phyloP scores from a whole-genome alignment of 768 basidiomycete genomes.

The Pholiota conissans region DNA sequence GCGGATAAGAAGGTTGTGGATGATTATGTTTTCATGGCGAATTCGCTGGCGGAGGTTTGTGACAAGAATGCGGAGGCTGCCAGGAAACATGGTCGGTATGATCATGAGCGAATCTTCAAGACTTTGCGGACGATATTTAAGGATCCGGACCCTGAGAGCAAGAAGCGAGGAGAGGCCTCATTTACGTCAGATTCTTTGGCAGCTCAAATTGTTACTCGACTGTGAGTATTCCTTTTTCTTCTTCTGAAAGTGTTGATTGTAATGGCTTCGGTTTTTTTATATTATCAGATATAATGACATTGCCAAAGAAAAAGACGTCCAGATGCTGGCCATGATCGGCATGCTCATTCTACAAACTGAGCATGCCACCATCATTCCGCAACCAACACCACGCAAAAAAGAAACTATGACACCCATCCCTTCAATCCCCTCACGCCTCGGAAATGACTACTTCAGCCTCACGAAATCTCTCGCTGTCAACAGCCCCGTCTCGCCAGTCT shows the following conservation, averaged over 20 bases:
- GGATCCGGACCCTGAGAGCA: slow-evolving; percentile 17
- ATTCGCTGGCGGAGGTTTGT: slow-evolving; percentile 47
- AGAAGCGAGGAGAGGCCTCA: slow-evolving; percentile 10
- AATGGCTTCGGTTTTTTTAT: not conserved
- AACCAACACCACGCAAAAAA: slow-evolving; percentile 7
- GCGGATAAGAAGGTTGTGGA: slow-evolving; percentile 57
- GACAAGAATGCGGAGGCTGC: slow-evolving; percentile 61
- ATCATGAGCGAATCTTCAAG: slow-evolving; percentile 71
- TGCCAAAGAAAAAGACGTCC: slow-evolving; percentile 60
- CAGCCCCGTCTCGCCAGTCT: slow-evolving; percentile 46
- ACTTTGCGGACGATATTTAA: slow-evolving; percentile 51
- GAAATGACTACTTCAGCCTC: slow-evolving; percentile 60
- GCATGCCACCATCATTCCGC: slow-evolving; percentile 18
- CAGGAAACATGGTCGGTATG: slow-evolving; percentile 55
- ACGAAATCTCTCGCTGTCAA: slow-evolving; percentile 35
- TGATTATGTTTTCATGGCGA: slow-evolving; percentile 57
- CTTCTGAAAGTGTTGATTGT: too few species aligned
- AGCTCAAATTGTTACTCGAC: slow-evolving; percentile 39
- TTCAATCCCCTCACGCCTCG: slow-evolving; percentile 14
- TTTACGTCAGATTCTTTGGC: slow-evolving; percentile 34
- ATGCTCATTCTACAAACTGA: slow-evolving; percentile 60
- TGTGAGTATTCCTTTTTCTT: too few species aligned
- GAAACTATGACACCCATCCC: slow-evolving; percentile 9
- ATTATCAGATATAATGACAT: slow-evolving; percentile 43
- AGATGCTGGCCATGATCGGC: slow-evolving; percentile 80